A percentile compares a stretch with the other conserved stretches of the same genome.
phyloP scores from a whole-genome alignment of 805 yeast species.

The Lipomyces kockii region DNA sequence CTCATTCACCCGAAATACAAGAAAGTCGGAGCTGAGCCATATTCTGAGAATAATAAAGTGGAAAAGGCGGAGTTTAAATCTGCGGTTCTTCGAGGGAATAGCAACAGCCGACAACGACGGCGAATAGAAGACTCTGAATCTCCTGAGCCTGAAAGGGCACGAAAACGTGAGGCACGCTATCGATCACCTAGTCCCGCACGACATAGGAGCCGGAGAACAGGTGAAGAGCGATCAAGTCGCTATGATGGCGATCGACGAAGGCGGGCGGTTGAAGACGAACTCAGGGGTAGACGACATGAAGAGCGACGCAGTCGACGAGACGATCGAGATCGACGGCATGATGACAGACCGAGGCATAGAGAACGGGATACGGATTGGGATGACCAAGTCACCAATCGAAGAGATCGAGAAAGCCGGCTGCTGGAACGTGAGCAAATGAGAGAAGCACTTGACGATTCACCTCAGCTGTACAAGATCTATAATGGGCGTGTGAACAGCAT shows the following conservation, averaged over 20 bases:
- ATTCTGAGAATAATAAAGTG: conserved; percentile 6
- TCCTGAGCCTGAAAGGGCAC: not conserved
- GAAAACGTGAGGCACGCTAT: not conserved
- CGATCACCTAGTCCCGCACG: conserved; percentile 13
- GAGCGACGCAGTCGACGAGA: conserved; percentile 7
- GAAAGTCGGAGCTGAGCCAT: conserved; percentile 6
- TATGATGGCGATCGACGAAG: not conserved
- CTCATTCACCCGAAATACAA: conserved; percentile 44
- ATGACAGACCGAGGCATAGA: not conserved
- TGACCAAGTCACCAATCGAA: not conserved
- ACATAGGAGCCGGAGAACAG: conserved; percentile 1
- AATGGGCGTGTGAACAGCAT: conserved; percentile 64
- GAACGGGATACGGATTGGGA: not conserved
- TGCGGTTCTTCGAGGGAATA: not conserved
- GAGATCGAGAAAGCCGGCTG: not conserved
- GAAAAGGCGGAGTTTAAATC: conserved; percentile 1
- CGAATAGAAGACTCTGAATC: not conserved
- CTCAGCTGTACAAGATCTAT: conserved; percentile 56
- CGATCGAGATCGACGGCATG: not conserved
- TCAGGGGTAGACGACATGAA: not conserved
- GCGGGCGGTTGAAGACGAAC: not conserved
- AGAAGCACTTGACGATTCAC: conserved; percentile 41
- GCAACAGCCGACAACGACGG: not conserved
- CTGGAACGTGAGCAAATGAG: not conserved
- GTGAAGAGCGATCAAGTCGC: not conserved